A percentile compares a stretch with the other conserved stretches of the same genome.
phyloP scores from a whole-genome alignment of 441 rosid species.

The Pelargonium myrrhifolium region DNA sequence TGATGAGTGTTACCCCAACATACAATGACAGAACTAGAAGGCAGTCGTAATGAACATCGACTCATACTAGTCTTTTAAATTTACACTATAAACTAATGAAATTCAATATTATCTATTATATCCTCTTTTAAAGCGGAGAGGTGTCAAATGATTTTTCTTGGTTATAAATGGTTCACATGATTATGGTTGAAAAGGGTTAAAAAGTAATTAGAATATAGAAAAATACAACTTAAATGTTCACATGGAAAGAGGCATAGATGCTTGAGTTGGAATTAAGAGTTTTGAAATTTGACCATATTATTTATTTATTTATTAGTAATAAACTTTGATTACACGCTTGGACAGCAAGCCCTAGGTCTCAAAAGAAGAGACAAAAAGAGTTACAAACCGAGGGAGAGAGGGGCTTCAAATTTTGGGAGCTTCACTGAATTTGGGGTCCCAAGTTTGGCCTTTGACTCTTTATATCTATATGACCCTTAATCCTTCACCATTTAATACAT shows the following conservation, averaged over 20 bases:
- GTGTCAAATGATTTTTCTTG: too few relatives aligned
- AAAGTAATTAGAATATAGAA: too few relatives aligned
- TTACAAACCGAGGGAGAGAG: slow-evolving; percentile 52
- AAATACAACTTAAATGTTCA: slow-evolving; percentile 31
- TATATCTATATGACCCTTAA: slow-evolving; percentile 12
- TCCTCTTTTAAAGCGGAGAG: too few relatives aligned
- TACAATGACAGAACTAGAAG: too few relatives aligned
- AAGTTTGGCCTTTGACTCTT: slow-evolving; percentile 51
- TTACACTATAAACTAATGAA: too few relatives aligned
- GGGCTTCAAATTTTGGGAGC: slow-evolving; percentile 48
- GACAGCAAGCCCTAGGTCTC: slow-evolving; percentile 52
- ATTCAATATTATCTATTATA: too few relatives aligned
- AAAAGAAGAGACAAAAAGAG: slow-evolving; percentile 56
- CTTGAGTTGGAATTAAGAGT: slow-evolving; percentile 52
- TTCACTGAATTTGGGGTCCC: slow-evolving; percentile 66
- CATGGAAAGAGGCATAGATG: slow-evolving; percentile 60
- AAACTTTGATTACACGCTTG: slow-evolving; percentile 52
- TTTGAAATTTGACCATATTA: slow-evolving; percentile 24
- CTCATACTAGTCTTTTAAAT: too few relatives aligned
- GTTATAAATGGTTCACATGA: too few relatives aligned
- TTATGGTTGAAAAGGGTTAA: too few relatives aligned
- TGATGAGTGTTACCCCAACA: too few relatives aligned
- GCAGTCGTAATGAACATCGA: too few relatives aligned
- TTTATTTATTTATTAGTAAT: slow-evolving; percentile 17
- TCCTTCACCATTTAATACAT: slow-evolving; percentile 34